These are phyloP conservation scores for Dendrostoma leiphaemia DNA, from an alignment of 2,329 filamentous ascomycete species.

Conservation along the genomic window DNA sequence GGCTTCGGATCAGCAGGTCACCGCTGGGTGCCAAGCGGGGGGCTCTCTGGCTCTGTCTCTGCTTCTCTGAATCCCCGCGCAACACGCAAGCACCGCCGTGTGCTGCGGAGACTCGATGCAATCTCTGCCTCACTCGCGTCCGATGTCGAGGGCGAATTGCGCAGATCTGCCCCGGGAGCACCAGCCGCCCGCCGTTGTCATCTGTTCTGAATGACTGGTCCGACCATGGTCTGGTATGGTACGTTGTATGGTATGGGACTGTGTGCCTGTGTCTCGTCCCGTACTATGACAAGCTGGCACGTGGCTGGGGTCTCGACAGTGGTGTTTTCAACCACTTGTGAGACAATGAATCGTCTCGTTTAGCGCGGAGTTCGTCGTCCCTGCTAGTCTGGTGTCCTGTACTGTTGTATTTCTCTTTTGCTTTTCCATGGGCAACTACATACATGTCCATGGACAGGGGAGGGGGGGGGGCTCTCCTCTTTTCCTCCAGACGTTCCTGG, in stretches of 20 bases:
- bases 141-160: neutral
- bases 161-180: neutral
- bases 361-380: conserved; percentile 11
- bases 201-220: too few relatives aligned
- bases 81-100: conserved; percentile 1
- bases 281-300: neutral
- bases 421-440: conserved; percentile 4
- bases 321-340: conserved; percentile 7
- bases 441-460: neutral
- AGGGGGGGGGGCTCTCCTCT: neutral
- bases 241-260: too few relatives aligned
- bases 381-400: neutral
- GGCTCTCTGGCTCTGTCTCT: too few relatives aligned
- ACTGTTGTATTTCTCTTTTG: conserved; percentile 1
- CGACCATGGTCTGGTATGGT: too few relatives aligned
- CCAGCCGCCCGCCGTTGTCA: conserved; percentile 9
- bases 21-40: neutral
- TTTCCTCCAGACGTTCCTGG: conserved; percentile 1
- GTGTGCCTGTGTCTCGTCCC: too few relatives aligned
- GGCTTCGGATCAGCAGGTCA: neutral
- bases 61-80: too few relatives aligned
- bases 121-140: neutral
- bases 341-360: conserved; percentile 16
- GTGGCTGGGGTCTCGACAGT: neutral
- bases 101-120: neutral